Evolutionary conservation across 495 filamentous ascomycete species (phyloP), one percentile per base, ranked within the genome.

Genomic region (Penicillium longicatenatum): DNA sequence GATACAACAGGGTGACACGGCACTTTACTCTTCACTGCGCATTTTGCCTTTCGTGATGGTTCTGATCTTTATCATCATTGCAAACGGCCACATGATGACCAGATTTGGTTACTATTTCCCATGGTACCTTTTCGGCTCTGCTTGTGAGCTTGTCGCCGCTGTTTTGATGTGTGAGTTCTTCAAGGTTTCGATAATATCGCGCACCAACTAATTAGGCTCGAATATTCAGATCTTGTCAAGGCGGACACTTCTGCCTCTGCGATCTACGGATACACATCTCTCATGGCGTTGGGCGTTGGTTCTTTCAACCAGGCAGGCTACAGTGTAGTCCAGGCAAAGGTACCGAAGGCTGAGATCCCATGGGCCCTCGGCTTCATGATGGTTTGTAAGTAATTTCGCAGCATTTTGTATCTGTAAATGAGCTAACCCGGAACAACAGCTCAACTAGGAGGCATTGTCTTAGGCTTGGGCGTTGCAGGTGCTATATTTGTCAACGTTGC

Each of bases 181-280:
- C 31, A 33, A 10, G 12, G 12, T 35, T 35, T 1, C 31, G 31
- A 35, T 33, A 14, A 35, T 6, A 26, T 4, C 10, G 31, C 31
- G 2, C 10, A 14, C 31, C 9, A 35, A 12, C 31, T 35, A 35
- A 35, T 0, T 10, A 35, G 31, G 12, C 9, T 35, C 31, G 12
- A 14, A 12, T 35, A 11, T 35, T 35, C 9, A 35, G 31, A 35
- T 35, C 31, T 64, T 22, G 69, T 83, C 50, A 58, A 74, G 17
- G 49, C 62, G 11, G 48, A 66, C 20, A 76, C 78, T 2, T 45
- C 64, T 14, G 62, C 65, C 1, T 69, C 64, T 6, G 57, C 55
- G 10, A 75, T 87, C 19, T 87, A 87, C 66, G 85, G 84, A 33
- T 79, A 79, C 53, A 70, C 63, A 11, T 65, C 83, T 5, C 50